Base-by-base conservation (phyloP, 768 basidiomycete genomes). In the Piloderma croceum region DNA sequence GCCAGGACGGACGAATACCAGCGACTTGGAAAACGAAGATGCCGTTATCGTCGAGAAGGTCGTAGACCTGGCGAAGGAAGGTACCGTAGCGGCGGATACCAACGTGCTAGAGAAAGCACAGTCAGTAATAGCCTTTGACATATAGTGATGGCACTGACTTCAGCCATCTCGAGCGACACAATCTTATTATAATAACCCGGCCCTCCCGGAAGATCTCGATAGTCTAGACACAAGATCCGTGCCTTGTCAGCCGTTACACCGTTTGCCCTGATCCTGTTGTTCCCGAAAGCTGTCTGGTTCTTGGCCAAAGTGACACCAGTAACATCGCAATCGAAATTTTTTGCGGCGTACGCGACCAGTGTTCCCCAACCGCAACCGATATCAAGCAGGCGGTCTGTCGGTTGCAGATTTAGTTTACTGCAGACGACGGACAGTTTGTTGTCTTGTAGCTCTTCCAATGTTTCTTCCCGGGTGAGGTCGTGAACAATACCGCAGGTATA, bases 361-460 rank as follows among this genome's bases (percentile, higher is more conserved):
- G 96, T 96, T 20, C 94, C 96, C 96, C 96, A 99, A 32, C 96
- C 96, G 52, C 89, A 91, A 9, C 89, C 89, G 42, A 90, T 81
- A 47, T 91, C 89, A 13, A 91, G 78, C 2, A 90, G 68, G 62
- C 74, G 79, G 65, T 99, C 96, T 1, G 71, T 74, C n/a, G 88
- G 78, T 53, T 94, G 71, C 21, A 99, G 77, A 60, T 86, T 74
- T 40, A 99, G 79, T 64, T 98, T 99, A 54, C 83, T 87, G 67
- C 96, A 98, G 15, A 99, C 94, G 44, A 96, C 65, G 12, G 84
- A 81, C 40, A 99, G 82, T 62, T 99, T 98, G 76, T 98, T 99
- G 63, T 98, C 94, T 70, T 99, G 96, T 7, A 99, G 78, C 50
- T 91, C 74, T 60, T 98, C 94, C 34, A 99, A 75, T 10, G 90